Percentiles rank a stretch among this genome's conserved stretches.
Evolutionary conservation across 1,284 basidiomycete species (phyloP).

Genomic region (Thelephora terrestris): DNA sequence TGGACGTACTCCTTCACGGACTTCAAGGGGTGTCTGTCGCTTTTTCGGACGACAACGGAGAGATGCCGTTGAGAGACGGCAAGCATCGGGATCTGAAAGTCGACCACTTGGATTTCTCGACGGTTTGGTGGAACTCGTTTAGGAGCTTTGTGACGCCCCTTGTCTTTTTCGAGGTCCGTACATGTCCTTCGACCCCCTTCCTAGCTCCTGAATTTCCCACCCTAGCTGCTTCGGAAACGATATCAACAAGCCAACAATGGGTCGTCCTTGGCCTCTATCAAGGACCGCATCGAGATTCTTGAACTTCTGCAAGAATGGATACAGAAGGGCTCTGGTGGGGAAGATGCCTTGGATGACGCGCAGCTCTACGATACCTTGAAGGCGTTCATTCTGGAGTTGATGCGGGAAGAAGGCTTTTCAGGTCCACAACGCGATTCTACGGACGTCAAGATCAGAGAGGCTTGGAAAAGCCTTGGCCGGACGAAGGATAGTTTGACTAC

Average conservation of each 20-base stretch:
- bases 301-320: conserved; percentile 63
- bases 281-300: conserved; percentile 38
- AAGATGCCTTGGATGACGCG: conserved; percentile 63
- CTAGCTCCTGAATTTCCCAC: conserved; percentile 7
- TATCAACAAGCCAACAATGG: conserved; percentile 35
- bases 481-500: conserved; percentile 31
- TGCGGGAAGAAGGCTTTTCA: background rate
- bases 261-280: conserved; percentile 8
- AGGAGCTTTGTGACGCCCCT: conserved; percentile 69
- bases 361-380: conserved; percentile 48
- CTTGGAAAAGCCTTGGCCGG: conserved; percentile 35
- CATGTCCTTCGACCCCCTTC: background rate
- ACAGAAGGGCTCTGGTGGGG: conserved; percentile 54
- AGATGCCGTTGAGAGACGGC: conserved; percentile 61
- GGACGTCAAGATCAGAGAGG: conserved; percentile 34
- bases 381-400: conserved; percentile 36
- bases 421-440: conserved; percentile 8
- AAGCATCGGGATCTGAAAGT: conserved; percentile 60
- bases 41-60: conserved; percentile 75
- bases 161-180: conserved; percentile 70
- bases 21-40: conserved; percentile 68
- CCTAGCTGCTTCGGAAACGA: conserved; percentile 62
- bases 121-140: conserved; percentile 72
- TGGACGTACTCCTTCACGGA: conserved; percentile 66
- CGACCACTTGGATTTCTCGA: conserved; percentile 60